These are phyloP conservation scores for Pyricularia sp. DNA, from an alignment of 2,329 filamentous ascomycete species.

Conservation along the genomic window DNA sequence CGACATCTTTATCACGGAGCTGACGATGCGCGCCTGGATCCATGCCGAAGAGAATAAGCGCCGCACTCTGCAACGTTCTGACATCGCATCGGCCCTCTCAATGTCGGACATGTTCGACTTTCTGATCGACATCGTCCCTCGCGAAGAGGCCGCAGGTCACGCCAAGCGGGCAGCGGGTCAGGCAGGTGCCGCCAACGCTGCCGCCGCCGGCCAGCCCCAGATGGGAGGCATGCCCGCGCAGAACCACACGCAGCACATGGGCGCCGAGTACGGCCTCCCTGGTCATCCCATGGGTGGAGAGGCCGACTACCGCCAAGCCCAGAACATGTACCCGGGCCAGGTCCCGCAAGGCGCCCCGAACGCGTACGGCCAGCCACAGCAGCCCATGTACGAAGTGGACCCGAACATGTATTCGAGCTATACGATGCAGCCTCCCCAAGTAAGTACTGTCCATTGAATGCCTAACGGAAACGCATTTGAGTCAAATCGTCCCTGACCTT, in stretches of 20 bases:
- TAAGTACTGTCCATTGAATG: slow-evolving; percentile 26
- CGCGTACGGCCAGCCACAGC: slow-evolving; percentile 65
- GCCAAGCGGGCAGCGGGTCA: slow-evolving; percentile 60
- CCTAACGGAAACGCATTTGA: neutral
- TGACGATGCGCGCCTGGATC: slow-evolving; percentile 99
- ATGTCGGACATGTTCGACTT: slow-evolving; percentile 99
- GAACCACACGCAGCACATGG: slow-evolving; percentile 40
- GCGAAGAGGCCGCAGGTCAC: slow-evolving; percentile 80
- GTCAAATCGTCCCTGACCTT: neutral
- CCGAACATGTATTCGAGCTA: slow-evolving; percentile 71
- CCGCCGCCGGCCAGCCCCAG: slow-evolving; percentile 29
- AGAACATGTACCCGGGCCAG: slow-evolving; percentile 69
- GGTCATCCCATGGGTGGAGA: slow-evolving; percentile 50
- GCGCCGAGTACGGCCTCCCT: slow-evolving; percentile 42
- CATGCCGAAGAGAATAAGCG: slow-evolving; percentile 98
- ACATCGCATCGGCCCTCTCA: slow-evolving; percentile 87
- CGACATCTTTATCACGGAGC: slow-evolving; percentile 97
- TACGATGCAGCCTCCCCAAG: slow-evolving; percentile 70
- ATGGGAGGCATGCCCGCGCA: slow-evolving; percentile 40
- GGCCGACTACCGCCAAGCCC: slow-evolving; percentile 67
- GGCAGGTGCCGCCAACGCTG: slow-evolving; percentile 21
- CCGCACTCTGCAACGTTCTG: slow-evolving; percentile 83
- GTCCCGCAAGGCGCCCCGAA: slow-evolving; percentile 60
- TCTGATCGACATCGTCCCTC: slow-evolving; percentile 93
- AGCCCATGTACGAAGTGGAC: slow-evolving; percentile 71